Conservation (phyloP, 768 basidiomycete genomes). For the Lactarius sanguifluus region DNA sequence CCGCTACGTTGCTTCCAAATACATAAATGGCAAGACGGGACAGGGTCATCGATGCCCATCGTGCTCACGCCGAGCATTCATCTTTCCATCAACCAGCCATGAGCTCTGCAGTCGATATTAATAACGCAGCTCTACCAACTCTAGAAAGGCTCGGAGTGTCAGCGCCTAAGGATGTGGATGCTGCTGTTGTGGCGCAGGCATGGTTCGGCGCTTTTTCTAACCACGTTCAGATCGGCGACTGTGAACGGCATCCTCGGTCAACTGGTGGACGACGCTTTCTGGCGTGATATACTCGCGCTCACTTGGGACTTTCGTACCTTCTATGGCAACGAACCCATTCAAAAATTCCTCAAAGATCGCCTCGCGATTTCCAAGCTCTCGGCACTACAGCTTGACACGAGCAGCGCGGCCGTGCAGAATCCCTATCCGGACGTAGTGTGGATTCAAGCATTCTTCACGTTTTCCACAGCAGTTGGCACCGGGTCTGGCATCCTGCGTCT, state of each 20-base stretch:
- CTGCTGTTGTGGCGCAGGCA: slow-evolving; percentile 25
- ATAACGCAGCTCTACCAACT: slow-evolving; percentile 28
- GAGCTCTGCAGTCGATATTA: slow-evolving; percentile 15
- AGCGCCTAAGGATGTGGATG: slow-evolving; percentile 21
- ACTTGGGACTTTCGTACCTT: slow-evolving; percentile 67
- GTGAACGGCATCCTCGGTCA: slow-evolving; percentile 23
- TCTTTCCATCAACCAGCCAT: slow-evolving; percentile 7
- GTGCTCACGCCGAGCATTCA: not conserved
- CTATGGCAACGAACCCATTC: slow-evolving; percentile 43
- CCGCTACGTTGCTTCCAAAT: not conserved
- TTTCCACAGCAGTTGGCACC: slow-evolving; percentile 44
- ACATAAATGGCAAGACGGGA: slow-evolving; percentile 13
- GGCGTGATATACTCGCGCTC: slow-evolving; percentile 61
- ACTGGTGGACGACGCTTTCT: slow-evolving; percentile 42
- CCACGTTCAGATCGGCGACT: slow-evolving; percentile 20
- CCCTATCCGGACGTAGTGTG: slow-evolving; percentile 42
- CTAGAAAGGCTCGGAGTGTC: slow-evolving; percentile 29
- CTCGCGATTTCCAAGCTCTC: slow-evolving; percentile 35
- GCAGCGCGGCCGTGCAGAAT: slow-evolving; percentile 30
- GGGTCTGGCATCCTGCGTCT: slow-evolving; percentile 48
- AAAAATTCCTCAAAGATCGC: slow-evolving; percentile 48
- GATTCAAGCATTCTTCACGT: slow-evolving; percentile 47
- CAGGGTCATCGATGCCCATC: not conserved
- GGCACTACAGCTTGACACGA: slow-evolving; percentile 32
- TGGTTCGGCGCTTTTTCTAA: slow-evolving; percentile 32